A percentile compares a stretch with the other conserved stretches of the same genome.
Evolutionary conservation across 169 alveolate species (phyloP).

Genomic region (Hepatocystis sp.): DNA sequence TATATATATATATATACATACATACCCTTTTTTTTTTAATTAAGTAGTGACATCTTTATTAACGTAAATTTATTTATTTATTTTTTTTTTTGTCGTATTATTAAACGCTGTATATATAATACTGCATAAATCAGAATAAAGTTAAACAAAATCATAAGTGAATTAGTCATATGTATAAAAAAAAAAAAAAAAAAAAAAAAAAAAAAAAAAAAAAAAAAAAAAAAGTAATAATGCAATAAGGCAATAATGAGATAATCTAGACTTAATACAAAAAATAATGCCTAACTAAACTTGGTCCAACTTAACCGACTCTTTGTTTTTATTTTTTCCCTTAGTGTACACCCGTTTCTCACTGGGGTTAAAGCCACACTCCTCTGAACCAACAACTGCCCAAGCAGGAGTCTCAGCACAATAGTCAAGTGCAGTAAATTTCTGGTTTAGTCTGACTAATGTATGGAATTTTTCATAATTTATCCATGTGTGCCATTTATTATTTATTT

Average conservation of each 20-base stretch:
- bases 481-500: slow-evolving; percentile 89
- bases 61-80: too few species aligned
- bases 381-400: slow-evolving; percentile 92
- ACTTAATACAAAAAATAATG: background rate
- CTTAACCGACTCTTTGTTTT: background rate
- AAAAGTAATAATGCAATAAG: background rate
- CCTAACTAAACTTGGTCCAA: background rate
- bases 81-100: too few species aligned
- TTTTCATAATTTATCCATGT: slow-evolving; percentile 91
- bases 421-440: slow-evolving; percentile 81
- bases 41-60: too few species aligned
- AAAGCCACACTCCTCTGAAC: slow-evolving; percentile 89
- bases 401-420: slow-evolving; percentile 88
- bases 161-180: background rate
- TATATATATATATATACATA: too few species aligned
- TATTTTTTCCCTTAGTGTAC: slow-evolving; percentile 63
- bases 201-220: background rate
- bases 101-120: background rate
- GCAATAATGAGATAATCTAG: background rate
- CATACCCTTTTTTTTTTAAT: too few species aligned
- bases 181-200: slow-evolving; percentile 3
- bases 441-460: slow-evolving; percentile 85
- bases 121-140: background rate
- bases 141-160: background rate
- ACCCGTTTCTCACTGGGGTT: slow-evolving; percentile 88